Percentiles rank a stretch among this genome's conserved stretches.
Evolutionary conservation across 768 basidiomycete species (phyloP).

Genomic region (Postia placenta): DNA sequence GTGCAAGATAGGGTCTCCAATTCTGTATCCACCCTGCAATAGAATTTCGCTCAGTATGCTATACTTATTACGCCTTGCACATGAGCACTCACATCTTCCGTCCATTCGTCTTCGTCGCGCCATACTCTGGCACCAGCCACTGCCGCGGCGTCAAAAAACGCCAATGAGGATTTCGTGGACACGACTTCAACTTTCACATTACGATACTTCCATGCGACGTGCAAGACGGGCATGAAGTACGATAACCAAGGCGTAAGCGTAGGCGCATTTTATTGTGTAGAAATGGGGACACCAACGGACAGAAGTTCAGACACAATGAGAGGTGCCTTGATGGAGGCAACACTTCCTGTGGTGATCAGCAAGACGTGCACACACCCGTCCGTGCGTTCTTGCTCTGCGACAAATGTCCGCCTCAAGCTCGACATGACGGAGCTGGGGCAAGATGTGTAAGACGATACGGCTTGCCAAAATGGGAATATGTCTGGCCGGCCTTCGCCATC

Average conservation of each 20-base stretch:
- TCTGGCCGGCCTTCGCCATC: no score
- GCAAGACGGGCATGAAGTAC: background rate
- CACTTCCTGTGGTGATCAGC: slow-evolving; percentile 88
- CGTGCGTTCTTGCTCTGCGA: slow-evolving; percentile 18
- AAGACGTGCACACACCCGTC: slow-evolving; percentile 58
- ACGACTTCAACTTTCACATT: slow-evolving; percentile 80
- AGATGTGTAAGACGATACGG: no score
- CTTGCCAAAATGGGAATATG: no score
- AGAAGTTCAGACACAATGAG: slow-evolving; percentile 79
- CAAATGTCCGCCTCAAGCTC: slow-evolving; percentile 7
- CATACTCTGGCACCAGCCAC: slow-evolving; percentile 66
- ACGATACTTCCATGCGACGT: slow-evolving; percentile 46
- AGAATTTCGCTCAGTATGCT: background rate
- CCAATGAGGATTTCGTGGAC: slow-evolving; percentile 69
- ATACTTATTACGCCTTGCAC: background rate
- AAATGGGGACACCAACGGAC: slow-evolving; percentile 36
- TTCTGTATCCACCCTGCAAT: slow-evolving; percentile 69
- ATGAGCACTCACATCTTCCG: slow-evolving; percentile 41
- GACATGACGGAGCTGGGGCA: background rate
- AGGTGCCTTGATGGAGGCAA: slow-evolving; percentile 91
- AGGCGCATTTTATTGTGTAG: background rate
- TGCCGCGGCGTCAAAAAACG: slow-evolving; percentile 61
- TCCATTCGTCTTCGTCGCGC: slow-evolving; percentile 93
- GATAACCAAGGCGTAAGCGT: background rate
- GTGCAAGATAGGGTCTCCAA: slow-evolving; percentile 92